Conservation (phyloP, 2,329 filamentous ascomycete species). For the Curvularia eragrostidis region DNA sequence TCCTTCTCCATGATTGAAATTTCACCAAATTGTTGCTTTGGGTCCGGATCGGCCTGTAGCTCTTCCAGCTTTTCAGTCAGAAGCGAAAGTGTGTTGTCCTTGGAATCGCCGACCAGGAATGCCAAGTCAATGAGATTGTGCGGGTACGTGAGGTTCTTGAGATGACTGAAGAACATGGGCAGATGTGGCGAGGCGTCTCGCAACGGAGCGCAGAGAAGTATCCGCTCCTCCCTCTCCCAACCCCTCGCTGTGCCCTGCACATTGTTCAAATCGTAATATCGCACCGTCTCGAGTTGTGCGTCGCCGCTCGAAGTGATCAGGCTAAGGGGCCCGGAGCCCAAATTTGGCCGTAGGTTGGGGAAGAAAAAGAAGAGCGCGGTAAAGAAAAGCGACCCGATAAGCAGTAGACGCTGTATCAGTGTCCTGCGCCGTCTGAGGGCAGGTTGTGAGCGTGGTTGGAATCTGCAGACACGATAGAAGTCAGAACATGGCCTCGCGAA, state of each 20-base stretch:
- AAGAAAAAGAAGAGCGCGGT: constrained; percentile 74
- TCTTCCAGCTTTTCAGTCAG: constrained; percentile 77
- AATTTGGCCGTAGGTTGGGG: constrained; percentile 71
- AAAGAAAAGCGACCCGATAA: constrained; percentile 62
- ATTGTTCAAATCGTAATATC: constrained; percentile 94
- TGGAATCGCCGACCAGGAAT: constrained; percentile 96
- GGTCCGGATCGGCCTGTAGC: constrained; percentile 80
- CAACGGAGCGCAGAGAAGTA: constrained; percentile 91
- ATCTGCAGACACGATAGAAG: constrained; percentile 62
- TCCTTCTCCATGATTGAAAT: constrained; percentile 99
- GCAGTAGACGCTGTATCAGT: constrained; percentile 71
- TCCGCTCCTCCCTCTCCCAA: constrained; percentile 95
- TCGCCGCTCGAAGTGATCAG: constrained; percentile 71
- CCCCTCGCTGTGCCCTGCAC: constrained; percentile 90
- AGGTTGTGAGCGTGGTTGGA: constrained; percentile 81
- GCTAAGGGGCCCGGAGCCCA: constrained; percentile 70
- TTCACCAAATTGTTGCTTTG: constrained; percentile 86
- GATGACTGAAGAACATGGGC: constrained; percentile 97
- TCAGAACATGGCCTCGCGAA: constrained; percentile 39
- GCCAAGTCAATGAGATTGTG: constrained; percentile 96
- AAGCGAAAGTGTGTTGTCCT: constrained; percentile 82
- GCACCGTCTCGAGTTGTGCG: constrained; percentile 88
- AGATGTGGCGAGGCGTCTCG: constrained; percentile 92
- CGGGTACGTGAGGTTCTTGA: constrained; percentile 95
- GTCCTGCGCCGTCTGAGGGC: constrained; percentile 75